phyloP scores from a whole-genome alignment of 495 filamentous ascomycete genomes.

The Pyrenula massariospora region DNA sequence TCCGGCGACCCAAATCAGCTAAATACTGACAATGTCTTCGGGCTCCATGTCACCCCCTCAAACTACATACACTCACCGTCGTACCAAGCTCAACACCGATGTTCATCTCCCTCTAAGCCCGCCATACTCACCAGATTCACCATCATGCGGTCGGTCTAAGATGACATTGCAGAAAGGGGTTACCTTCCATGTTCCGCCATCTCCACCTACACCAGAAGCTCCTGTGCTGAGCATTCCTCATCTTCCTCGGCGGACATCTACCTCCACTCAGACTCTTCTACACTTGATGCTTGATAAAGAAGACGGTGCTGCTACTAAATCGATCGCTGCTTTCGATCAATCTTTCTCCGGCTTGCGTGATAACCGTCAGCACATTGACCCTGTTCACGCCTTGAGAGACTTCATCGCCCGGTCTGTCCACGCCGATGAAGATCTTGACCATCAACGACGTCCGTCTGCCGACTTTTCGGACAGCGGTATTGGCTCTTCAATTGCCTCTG shows the following conservation, averaged over 20 bases:
- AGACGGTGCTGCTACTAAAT: slow-evolving; percentile 14
- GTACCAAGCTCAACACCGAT: not conserved
- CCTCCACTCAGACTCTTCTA: slow-evolving; percentile 27
- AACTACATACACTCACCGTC: not conserved
- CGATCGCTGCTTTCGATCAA: slow-evolving; percentile 14
- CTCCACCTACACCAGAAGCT: slow-evolving; percentile 27
- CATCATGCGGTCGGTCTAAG: slow-evolving; percentile 6
- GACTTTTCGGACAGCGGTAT: slow-evolving; percentile 27
- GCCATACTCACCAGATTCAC: not conserved
- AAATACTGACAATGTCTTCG: slow-evolving; percentile 4
- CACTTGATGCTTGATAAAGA: slow-evolving; percentile 27
- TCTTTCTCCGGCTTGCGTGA: slow-evolving; percentile 20
- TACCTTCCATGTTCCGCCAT: slow-evolving; percentile 37
- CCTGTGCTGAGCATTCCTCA: slow-evolving; percentile 30
- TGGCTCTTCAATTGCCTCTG: slow-evolving; percentile 36
- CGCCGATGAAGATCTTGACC: slow-evolving; percentile 10
- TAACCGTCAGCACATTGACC: slow-evolving; percentile 5
- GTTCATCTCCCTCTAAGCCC: not conserved
- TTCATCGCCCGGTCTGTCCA: not conserved
- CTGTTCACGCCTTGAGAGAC: not conserved
- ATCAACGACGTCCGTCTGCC: slow-evolving; percentile 3
- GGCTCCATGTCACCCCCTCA: not conserved
- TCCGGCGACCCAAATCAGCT: slow-evolving; percentile 15
- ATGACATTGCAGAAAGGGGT: slow-evolving; percentile 35
- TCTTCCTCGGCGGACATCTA: slow-evolving; percentile 37